Percentiles rank a stretch among this genome's conserved stretches.
Evolutionary conservation across 805 yeast genomes (phyloP).

Genomic region (Candida boidinii): DNA sequence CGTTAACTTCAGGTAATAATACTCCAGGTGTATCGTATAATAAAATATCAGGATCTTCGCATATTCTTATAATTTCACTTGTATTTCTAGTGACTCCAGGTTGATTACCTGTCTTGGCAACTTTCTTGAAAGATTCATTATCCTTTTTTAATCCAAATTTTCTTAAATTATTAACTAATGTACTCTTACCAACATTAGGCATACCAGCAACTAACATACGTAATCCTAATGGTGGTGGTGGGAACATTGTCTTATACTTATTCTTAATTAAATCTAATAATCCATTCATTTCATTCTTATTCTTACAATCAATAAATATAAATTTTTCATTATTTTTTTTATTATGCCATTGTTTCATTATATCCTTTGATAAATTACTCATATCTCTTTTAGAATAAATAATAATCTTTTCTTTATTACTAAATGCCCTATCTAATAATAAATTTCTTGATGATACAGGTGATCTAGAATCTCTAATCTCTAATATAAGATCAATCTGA

Average conservation of each 20-base stretch:
- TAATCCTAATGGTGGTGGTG: conserved; percentile 80
- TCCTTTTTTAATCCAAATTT: conserved; percentile 17
- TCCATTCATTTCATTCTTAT: conserved; percentile 36
- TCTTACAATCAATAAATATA: conserved; percentile 52
- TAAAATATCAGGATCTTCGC: conserved; percentile 51
- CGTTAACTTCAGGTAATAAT: conserved; percentile 63
- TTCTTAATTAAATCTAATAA: conserved; percentile 43
- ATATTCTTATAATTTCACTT: conserved; percentile 63
- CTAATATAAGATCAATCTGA: conserved; percentile 73
- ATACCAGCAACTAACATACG: conserved; percentile 77
- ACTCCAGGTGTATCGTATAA: conserved; percentile 93
- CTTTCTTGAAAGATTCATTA: conserved; percentile 38
- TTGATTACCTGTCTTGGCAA: conserved; percentile 74
- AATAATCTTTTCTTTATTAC: conserved; percentile 47
- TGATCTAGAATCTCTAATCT: conserved; percentile 83
- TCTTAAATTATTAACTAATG: conserved; percentile 70
- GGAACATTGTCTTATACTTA: conserved; percentile 36
- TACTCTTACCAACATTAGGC: conserved; percentile 98
- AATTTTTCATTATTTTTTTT: conserved; percentile 24
- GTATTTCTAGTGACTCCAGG: conserved; percentile 88
- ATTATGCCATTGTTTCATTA: conserved; percentile 41
- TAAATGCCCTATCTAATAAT: conserved; percentile 60
- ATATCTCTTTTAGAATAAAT: conserved; percentile 74
- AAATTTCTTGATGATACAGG: conserved; percentile 80
- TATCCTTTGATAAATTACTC: conserved; percentile 32